Percentiles rank a stretch among this genome's conserved stretches.
Conservation (phyloP, 345 rosid species). For the Salix koriyanagi region DNA sequence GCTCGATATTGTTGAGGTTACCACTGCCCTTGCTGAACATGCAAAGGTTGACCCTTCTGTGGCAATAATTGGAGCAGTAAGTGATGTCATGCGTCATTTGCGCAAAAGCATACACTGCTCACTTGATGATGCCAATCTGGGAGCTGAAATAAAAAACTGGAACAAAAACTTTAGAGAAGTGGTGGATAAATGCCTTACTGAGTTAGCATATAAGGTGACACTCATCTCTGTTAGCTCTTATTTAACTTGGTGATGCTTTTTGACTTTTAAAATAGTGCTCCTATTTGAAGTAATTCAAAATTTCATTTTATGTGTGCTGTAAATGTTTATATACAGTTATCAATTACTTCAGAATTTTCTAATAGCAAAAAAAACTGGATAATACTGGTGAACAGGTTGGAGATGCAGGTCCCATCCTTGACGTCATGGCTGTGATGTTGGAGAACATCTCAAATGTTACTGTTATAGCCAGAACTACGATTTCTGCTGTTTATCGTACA, state of each 20-base stretch:
- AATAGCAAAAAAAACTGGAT: conserved; percentile 20
- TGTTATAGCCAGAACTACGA: conserved; percentile 69
- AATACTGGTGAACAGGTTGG: conserved; percentile 57
- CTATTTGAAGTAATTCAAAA: background rate
- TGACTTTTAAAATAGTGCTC: conserved; percentile 9
- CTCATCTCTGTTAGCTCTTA: conserved; percentile 9
- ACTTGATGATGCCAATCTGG: conserved; percentile 62
- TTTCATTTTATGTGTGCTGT: background rate
- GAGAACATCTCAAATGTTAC: conserved; percentile 80
- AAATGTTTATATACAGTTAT: conserved; percentile 1
- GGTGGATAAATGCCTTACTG: conserved; percentile 82
- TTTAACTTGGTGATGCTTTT: background rate
- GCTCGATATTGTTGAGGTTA: conserved; percentile 73
- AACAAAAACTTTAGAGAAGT: conserved; percentile 57
- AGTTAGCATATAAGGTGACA: conserved; percentile 59
- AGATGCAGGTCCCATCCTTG: conserved; percentile 90
- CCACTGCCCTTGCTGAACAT: conserved; percentile 60
- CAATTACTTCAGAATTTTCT: background rate
- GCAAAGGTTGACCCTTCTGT: conserved; percentile 69
- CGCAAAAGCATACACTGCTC: conserved; percentile 82
- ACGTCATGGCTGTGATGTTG: conserved; percentile 82
- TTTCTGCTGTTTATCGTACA: conserved; percentile 77
- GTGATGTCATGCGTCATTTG: conserved; percentile 84
- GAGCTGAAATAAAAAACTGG: conserved; percentile 52
- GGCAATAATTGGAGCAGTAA: conserved; percentile 71